Conservation (phyloP, 352 stramenopile species). For the Phytophthora sp. region DNA sequence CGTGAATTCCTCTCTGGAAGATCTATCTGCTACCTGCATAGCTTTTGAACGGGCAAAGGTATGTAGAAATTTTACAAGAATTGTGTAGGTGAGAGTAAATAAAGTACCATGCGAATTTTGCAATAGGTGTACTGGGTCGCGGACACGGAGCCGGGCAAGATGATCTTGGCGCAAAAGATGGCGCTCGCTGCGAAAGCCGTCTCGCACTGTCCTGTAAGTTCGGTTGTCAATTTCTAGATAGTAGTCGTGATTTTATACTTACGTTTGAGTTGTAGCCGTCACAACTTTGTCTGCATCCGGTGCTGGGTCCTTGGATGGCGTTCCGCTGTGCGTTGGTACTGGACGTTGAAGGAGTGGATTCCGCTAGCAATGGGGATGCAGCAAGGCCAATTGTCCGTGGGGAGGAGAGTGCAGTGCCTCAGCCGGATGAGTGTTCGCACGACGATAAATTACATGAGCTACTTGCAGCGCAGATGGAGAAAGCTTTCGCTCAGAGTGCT, state of each 20-base stretch:
- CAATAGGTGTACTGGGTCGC: slow-evolving; percentile 68
- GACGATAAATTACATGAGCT: slow-evolving; percentile 43
- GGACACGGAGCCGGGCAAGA: slow-evolving; percentile 68
- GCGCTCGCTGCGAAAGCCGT: slow-evolving; percentile 53
- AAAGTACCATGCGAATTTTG: background rate
- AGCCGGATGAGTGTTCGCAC: slow-evolving; percentile 48
- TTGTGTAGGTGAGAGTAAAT: background rate
- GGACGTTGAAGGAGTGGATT: slow-evolving; percentile 30
- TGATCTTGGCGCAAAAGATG: slow-evolving; percentile 81
- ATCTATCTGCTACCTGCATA: slow-evolving; percentile 20
- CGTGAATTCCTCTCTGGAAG: slow-evolving; percentile 34
- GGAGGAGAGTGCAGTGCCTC: slow-evolving; percentile 3
- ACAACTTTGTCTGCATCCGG: slow-evolving; percentile 70
- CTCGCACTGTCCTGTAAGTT: slow-evolving; percentile 50
- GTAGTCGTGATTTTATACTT: background rate
- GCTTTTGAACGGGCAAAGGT: slow-evolving; percentile 31
- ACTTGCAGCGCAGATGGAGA: slow-evolving; percentile 48
- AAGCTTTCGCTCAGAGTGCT: slow-evolving; percentile 51
- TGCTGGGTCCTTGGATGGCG: slow-evolving; percentile 68
- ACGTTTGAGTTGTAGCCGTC: slow-evolving; percentile 36
- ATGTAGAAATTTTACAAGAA: slow-evolving; percentile 2
- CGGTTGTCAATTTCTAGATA: background rate
- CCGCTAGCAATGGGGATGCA: slow-evolving; percentile 4
- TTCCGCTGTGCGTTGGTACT: slow-evolving; percentile 73
- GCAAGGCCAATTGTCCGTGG: slow-evolving; percentile 9